Percentiles rank a stretch among this genome's conserved stretches.
phyloP scores from a whole-genome alignment of 345 rosid species.

The Brassica carinata region DNA sequence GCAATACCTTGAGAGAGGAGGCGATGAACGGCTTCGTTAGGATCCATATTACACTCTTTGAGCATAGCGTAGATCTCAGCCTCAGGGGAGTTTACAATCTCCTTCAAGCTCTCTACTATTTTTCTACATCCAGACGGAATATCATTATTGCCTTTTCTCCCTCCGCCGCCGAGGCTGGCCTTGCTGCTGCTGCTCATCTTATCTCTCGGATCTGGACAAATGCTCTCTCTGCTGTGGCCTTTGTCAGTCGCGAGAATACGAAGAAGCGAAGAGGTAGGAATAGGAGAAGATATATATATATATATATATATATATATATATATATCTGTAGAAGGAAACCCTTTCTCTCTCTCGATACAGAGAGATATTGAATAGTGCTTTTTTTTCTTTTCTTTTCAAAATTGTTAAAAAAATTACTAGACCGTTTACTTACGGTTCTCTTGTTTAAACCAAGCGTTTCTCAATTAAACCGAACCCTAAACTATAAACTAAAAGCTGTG shows the following conservation, averaged over 20 bases:
- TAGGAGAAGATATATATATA: not conserved
- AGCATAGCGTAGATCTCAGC: constrained; percentile 95
- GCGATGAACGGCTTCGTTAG: constrained; percentile 94
- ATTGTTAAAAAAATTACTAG: no score
- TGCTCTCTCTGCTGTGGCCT: no score
- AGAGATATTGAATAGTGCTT: no score
- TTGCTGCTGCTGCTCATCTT: constrained; percentile 53
- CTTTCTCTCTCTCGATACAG: not conserved
- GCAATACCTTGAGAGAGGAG: constrained; percentile 84
- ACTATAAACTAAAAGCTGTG: no score
- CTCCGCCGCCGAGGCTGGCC: constrained; percentile 49
- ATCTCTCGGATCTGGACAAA: not conserved
- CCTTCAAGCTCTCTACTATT: constrained; percentile 91
- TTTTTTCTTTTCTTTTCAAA: not conserved
- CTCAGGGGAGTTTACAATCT: constrained; percentile 92
- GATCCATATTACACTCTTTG: constrained; percentile 98
- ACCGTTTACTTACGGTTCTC: not conserved
- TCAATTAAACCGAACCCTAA: no score
- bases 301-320: no score
- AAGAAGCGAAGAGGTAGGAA: no score
- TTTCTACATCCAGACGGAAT: constrained; percentile 79
- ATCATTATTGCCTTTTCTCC: constrained; percentile 52
- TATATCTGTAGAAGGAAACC: not conserved
- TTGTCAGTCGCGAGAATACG: no score
- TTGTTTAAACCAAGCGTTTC: no score